Conservation (phyloP, 768 basidiomycete genomes). For the Termitomyces eurrhizus region DNA sequence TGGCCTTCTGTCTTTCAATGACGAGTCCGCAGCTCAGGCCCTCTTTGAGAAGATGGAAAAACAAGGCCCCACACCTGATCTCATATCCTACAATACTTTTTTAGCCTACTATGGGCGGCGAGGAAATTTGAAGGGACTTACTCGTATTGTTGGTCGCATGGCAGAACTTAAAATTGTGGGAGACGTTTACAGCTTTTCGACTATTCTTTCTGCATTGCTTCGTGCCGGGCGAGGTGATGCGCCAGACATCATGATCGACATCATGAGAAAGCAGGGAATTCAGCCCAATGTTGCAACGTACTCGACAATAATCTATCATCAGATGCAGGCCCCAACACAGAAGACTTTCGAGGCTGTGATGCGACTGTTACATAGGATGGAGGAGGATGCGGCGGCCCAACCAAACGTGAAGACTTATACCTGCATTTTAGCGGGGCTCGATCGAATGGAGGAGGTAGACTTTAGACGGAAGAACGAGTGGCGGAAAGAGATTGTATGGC, state of each 20-base stretch:
- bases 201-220: slow-evolving; percentile 74
- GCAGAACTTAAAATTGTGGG: slow-evolving; percentile 50
- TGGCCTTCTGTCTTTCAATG: slow-evolving; percentile 51
- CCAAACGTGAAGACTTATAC: slow-evolving; percentile 88
- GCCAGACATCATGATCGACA: slow-evolving; percentile 52
- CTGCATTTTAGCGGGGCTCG: slow-evolving; percentile 67
- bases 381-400: slow-evolving; percentile 40
- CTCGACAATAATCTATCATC: slow-evolving; percentile 74
- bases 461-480: slow-evolving; percentile 40
- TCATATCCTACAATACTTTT: slow-evolving; percentile 80
- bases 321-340: slow-evolving; percentile 54
- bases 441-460: slow-evolving; percentile 53
- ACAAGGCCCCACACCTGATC: slow-evolving; percentile 60
- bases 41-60: slow-evolving; percentile 42
- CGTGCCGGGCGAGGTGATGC: slow-evolving; percentile 66
- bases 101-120: slow-evolving; percentile 62
- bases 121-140: slow-evolving; percentile 60
- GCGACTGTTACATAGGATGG: slow-evolving; percentile 74
- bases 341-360: slow-evolving; percentile 59
- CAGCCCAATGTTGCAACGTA: slow-evolving; percentile 73
- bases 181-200: slow-evolving; percentile 86
- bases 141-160: slow-evolving; percentile 55
- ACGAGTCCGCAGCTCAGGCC: slow-evolving; percentile 34
- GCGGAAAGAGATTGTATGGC: slow-evolving; percentile 44
- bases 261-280: slow-evolving; percentile 77